Percentiles rank a stretch among this genome's conserved stretches.
Evolutionary conservation across 768 basidiomycete species (phyloP).

Genomic region (Ephemerocybe angulata): DNA sequence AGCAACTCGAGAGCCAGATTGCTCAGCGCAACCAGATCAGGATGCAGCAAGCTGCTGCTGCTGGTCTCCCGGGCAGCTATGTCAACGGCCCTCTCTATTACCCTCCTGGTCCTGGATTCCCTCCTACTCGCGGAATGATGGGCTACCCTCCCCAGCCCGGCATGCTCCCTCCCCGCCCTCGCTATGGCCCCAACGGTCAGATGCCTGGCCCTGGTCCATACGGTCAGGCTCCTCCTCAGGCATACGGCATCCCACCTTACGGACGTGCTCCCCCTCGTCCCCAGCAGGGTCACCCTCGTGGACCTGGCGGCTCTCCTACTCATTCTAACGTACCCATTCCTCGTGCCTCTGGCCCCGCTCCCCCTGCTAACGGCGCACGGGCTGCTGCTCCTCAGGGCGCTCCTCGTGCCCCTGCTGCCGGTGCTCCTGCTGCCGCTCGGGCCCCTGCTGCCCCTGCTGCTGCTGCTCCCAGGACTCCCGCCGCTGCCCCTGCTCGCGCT

Average conservation of each 20-base stretch:
- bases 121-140: slow-evolving; percentile 76
- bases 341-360: slow-evolving; percentile 52
- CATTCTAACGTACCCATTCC: slow-evolving; percentile 60
- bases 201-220: slow-evolving; percentile 69
- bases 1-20: slow-evolving; percentile 98
- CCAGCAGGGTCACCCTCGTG: slow-evolving; percentile 50
- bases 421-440: slow-evolving; percentile 29
- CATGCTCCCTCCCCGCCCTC: slow-evolving; percentile 85
- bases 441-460: slow-evolving; percentile 14
- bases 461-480: slow-evolving; percentile 29
- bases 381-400: slow-evolving; percentile 44
- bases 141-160: slow-evolving; percentile 74
- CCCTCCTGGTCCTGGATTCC: slow-evolving; percentile 76
- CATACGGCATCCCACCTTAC: slow-evolving; percentile 69
- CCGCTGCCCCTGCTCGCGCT: slow-evolving; percentile 44
- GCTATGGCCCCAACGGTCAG: slow-evolving; percentile 72
- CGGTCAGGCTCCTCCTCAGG: slow-evolving; percentile 67
- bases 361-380: slow-evolving; percentile 29
- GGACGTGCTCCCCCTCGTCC: slow-evolving; percentile 59
- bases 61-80: slow-evolving; percentile 78
- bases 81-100: slow-evolving; percentile 87
- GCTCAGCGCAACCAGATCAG: slow-evolving; percentile 97
- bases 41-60: slow-evolving; percentile 92
- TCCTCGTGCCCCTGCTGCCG: slow-evolving; percentile 34
- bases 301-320: slow-evolving; percentile 67